Percentiles rank a stretch among this genome's conserved stretches.
These are phyloP conservation scores for Mycocentrospora acerina DNA, from an alignment of 2,329 filamentous ascomycete genomes.

Conservation along the genomic window DNA sequence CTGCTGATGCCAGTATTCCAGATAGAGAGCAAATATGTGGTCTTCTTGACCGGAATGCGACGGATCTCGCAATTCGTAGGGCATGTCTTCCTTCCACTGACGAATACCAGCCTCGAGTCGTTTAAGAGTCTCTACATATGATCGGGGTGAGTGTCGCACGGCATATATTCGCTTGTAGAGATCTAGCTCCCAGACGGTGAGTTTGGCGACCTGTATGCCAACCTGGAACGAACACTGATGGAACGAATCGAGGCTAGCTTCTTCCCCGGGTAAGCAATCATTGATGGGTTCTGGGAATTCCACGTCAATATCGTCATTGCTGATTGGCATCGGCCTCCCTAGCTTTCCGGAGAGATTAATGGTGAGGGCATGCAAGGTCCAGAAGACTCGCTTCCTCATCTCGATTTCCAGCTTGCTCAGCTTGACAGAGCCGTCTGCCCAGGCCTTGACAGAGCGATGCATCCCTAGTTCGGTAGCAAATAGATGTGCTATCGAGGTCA, in stretches of 20 bases:
- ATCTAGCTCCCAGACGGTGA: slow-evolving; percentile 68
- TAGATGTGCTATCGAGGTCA: slow-evolving; percentile 65
- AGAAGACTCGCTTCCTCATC: slow-evolving; percentile 77
- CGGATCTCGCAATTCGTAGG: slow-evolving; percentile 58
- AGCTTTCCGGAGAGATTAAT: slow-evolving; percentile 73
- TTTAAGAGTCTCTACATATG: slow-evolving; percentile 64
- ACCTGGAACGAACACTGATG: slow-evolving; percentile 67
- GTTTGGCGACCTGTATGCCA: slow-evolving; percentile 65
- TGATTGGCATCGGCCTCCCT: slow-evolving; percentile 74
- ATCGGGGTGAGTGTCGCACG: slow-evolving; percentile 61
- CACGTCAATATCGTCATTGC: slow-evolving; percentile 74
- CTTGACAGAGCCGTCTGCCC: slow-evolving; percentile 47
- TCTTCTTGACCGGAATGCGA: slow-evolving; percentile 49
- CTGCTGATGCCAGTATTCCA: slow-evolving; percentile 53
- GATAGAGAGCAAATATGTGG: slow-evolving; percentile 51
- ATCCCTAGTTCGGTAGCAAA: slow-evolving; percentile 74
- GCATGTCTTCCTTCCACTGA: slow-evolving; percentile 65
- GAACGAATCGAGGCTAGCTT: slow-evolving; percentile 42
- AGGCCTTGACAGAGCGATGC: slow-evolving; percentile 68
- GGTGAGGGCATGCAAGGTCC: slow-evolving; percentile 67
- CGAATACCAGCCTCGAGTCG: slow-evolving; percentile 66
- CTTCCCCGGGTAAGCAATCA: slow-evolving; percentile 69
- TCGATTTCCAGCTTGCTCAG: slow-evolving; percentile 66
- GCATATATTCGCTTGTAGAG: slow-evolving; percentile 78
- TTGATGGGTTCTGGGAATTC: slow-evolving; percentile 72